Evolutionary conservation across 768 basidiomycete genomes (phyloP).

Genomic region (Suillus spraguei): DNA sequence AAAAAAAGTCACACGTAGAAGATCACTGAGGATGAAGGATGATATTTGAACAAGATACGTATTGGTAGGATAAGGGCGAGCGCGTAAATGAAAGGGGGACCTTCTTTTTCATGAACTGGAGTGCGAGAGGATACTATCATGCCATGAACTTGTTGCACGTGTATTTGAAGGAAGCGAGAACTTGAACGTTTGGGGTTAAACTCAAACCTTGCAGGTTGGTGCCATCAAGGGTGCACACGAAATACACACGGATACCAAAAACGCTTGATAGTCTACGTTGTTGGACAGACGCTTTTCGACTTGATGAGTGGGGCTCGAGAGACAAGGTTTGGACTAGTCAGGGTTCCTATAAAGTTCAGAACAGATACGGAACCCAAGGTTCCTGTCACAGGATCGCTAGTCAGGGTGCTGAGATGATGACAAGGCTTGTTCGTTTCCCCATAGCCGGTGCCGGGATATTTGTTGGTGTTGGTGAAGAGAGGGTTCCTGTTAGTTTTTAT

Average conservation of each 20-base stretch:
- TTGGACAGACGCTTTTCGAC: no score
- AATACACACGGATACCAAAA: no score
- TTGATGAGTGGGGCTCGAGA: no score
- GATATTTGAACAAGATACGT: neutral
- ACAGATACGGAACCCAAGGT: conserved; percentile 7
- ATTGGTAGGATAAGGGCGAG: conserved; percentile 6
- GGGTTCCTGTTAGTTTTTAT: no score
- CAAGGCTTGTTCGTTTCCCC: neutral
- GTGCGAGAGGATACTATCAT: neutral
- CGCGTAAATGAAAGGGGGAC: neutral
- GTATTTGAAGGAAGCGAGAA: conserved; percentile 1
- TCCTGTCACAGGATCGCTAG: conserved; percentile 7
- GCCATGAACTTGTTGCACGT: neutral
- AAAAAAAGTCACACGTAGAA: neutral
- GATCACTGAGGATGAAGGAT: neutral
- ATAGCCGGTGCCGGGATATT: conserved; percentile 27
- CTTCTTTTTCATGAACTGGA: conserved; percentile 1
- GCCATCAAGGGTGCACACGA: neutral
- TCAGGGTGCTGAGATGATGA: conserved; percentile 1
- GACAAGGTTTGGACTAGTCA: conserved; percentile 5
- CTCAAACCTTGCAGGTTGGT: conserved; percentile 12
- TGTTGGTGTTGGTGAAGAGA: no score
- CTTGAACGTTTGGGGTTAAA: neutral
- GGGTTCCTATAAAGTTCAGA: neutral
- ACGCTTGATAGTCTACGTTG: neutral